Conservation (phyloP, 2,329 filamentous ascomycete genomes). For the Cryphonectria nitschkei region DNA sequence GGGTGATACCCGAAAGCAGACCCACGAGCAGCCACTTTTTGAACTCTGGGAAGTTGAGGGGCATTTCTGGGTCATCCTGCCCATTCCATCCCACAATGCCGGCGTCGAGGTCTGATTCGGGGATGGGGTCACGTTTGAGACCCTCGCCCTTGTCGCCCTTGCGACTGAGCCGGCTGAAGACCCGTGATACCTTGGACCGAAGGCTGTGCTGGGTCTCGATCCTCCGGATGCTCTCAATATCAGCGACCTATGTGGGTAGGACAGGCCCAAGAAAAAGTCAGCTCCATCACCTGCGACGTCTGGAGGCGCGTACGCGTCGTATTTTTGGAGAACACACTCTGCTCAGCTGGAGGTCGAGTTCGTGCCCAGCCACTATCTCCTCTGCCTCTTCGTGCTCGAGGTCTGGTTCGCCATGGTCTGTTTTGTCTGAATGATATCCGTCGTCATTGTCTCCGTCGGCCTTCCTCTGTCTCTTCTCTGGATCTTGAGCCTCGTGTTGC, state of each 20-base stretch:
- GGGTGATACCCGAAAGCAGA: constrained; percentile 62
- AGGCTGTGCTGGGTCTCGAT: constrained; percentile 33
- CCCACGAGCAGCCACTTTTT: constrained; percentile 63
- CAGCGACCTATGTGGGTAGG: constrained; percentile 25
- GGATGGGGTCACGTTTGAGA: constrained; percentile 44
- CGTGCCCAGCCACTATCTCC: constrained; percentile 35
- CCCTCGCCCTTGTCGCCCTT: constrained; percentile 33
- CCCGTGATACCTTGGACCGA: constrained; percentile 35
- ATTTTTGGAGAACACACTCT: constrained; percentile 29
- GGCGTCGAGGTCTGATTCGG: constrained; percentile 53
- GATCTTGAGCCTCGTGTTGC: neutral
- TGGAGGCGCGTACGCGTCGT: neutral
- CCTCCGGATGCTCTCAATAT: constrained; percentile 29
- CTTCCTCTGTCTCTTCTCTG: neutral
- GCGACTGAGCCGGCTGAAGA: constrained; percentile 35
- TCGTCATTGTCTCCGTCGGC: constrained; percentile 5
- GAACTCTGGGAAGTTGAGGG: constrained; percentile 57
- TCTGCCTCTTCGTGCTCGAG: constrained; percentile 39
- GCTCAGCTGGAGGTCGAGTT: constrained; percentile 36
- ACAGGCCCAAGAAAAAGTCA: neutral
- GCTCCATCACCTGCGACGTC: constrained; percentile 4
- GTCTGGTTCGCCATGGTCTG: constrained; percentile 30
- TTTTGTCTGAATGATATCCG: constrained; percentile 9
- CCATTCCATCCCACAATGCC: constrained; percentile 65
- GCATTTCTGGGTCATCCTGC: constrained; percentile 60